These are phyloP conservation scores for Maudiozyma pseudohumilis DNA, from an alignment of 805 yeast genomes.

Conservation along the genomic window DNA sequence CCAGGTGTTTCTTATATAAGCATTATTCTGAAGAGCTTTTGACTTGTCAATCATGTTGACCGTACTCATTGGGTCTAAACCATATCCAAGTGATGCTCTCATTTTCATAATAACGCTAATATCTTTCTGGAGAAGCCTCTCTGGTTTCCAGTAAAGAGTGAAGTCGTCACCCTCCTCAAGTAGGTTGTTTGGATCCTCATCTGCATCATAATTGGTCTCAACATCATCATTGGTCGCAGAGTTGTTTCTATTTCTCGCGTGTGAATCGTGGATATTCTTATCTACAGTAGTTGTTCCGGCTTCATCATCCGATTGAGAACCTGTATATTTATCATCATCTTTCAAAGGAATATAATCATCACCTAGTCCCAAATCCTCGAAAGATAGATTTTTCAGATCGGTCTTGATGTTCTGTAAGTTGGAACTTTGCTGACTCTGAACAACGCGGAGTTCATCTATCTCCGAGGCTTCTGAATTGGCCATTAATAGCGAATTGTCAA, in stretches of 20 bases:
- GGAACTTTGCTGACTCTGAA: slow-evolving; percentile 13
- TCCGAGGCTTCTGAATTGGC: slow-evolving; percentile 33
- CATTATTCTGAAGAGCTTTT: slow-evolving; percentile 39
- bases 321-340: slow-evolving; percentile 1
- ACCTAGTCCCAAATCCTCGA: slow-evolving; percentile 26
- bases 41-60: slow-evolving; percentile 47
- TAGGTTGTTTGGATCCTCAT: slow-evolving; percentile 9
- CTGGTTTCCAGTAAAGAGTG: slow-evolving; percentile 27
- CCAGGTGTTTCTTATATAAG: slow-evolving; percentile 75
- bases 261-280: slow-evolving; percentile 14
- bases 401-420: slow-evolving; percentile 15
- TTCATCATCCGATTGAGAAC: background rate
- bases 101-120: slow-evolving; percentile 61
- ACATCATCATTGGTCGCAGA: slow-evolving; percentile 8
- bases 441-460: slow-evolving; percentile 22
- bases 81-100: slow-evolving; percentile 67
- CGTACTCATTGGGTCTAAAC: slow-evolving; percentile 55
- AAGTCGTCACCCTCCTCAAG: slow-evolving; percentile 16
- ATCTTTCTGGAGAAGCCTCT: slow-evolving; percentile 53
- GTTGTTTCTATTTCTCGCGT: slow-evolving; percentile 5
- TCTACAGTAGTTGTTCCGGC: slow-evolving; percentile 8
- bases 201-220: slow-evolving; percentile 10
- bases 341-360: slow-evolving; percentile 12
- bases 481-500: slow-evolving; percentile 54
- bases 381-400: slow-evolving; percentile 18